phyloP scores from a whole-genome alignment of 2,329 filamentous ascomycete species.

The Coniella lustricola region DNA sequence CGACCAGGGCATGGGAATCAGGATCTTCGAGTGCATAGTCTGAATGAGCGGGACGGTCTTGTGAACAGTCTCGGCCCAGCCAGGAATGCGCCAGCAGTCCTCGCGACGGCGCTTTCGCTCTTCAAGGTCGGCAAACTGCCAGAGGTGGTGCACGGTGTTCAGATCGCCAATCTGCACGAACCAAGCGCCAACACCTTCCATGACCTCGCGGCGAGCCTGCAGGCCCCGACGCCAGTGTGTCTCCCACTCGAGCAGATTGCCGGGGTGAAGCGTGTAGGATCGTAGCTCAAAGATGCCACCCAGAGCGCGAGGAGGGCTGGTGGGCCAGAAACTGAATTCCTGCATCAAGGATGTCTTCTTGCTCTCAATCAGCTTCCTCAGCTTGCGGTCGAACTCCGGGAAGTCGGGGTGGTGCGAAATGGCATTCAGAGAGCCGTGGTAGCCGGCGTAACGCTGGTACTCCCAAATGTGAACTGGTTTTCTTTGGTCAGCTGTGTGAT shows the following conservation, averaged over 20 bases:
- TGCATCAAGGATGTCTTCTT: slow-evolving; percentile 95
- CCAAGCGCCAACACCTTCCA: slow-evolving; percentile 98
- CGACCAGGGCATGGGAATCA: slow-evolving; percentile 95
- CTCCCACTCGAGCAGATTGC: slow-evolving; percentile 97
- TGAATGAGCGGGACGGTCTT: slow-evolving; percentile 98
- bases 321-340: slow-evolving; percentile 99
- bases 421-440: slow-evolving; percentile 82
- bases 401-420: slow-evolving; percentile 82
- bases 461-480: slow-evolving; percentile 93
- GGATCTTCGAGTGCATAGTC: slow-evolving; percentile 87
- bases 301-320: slow-evolving; percentile 78
- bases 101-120: slow-evolving; percentile 85
- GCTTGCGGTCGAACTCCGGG: slow-evolving; percentile 72
- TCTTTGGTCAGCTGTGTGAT: slow-evolving; percentile 8
- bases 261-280: slow-evolving; percentile 92
- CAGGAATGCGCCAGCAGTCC: slow-evolving; percentile 90
- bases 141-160: slow-evolving; percentile 95
- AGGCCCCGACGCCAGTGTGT: slow-evolving; percentile 93
- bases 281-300: slow-evolving; percentile 93
- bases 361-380: slow-evolving; percentile 75
- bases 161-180: slow-evolving; percentile 97
- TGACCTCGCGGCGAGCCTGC: slow-evolving; percentile 85
- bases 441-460: slow-evolving; percentile 94
- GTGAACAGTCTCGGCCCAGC: slow-evolving; percentile 96
- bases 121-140: slow-evolving; percentile 96